Base-by-base conservation (phyloP, 2,329 filamentous ascomycete genomes). In the Colletotrichum gigasporum region DNA sequence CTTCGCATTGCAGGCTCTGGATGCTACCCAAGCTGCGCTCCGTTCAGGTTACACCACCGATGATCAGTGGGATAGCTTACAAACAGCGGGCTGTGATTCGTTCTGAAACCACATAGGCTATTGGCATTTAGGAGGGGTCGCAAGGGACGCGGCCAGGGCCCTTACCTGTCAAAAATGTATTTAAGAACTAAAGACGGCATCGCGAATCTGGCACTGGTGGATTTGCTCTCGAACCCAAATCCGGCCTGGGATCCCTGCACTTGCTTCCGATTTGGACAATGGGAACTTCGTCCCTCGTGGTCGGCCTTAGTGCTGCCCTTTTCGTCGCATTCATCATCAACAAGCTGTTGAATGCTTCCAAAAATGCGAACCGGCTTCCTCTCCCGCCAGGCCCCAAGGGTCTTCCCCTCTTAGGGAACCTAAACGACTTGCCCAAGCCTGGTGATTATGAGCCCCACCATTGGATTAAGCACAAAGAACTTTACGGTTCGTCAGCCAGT, bases 401-500 rank as follows among this genome's bases (percentile, higher is more conserved):
- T 0, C 67, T 80, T 8, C 79, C 81, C 0, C 42, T 85, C 2
- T 39, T 85, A 9, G 83, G 83, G 7, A 85, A 85, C 66, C 63
- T 84, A 8, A 70, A 70, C 3, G 82, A 85, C 65, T 68, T 83
- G n/a, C 82, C 82, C 1, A 69, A 74, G 1, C 53, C 67, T 2
- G 73, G 71, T 4, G 53, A 54, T 9, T 70, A 69, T 2, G 76
- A 78, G 32, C 74, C 69, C 66, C 65, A 72, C 30, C 73, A 79
- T 55, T 79, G 76, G 76, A 42, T 76, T 2, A 69, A 73, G 44
- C 72, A 75, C 54, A 79, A 78, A 34, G 72, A 79, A 2, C 22
- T 64, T 8, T 76, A 76, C 50, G 74, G 59, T 66, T 45, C n/a
- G 59, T 63, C 4, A 3, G n/a, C 8, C 18, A 24, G 6, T 8